These are phyloP conservation scores for Talaromyces amestolkiae DNA, from an alignment of 2,329 filamentous ascomycete species.

Conservation along the genomic window DNA sequence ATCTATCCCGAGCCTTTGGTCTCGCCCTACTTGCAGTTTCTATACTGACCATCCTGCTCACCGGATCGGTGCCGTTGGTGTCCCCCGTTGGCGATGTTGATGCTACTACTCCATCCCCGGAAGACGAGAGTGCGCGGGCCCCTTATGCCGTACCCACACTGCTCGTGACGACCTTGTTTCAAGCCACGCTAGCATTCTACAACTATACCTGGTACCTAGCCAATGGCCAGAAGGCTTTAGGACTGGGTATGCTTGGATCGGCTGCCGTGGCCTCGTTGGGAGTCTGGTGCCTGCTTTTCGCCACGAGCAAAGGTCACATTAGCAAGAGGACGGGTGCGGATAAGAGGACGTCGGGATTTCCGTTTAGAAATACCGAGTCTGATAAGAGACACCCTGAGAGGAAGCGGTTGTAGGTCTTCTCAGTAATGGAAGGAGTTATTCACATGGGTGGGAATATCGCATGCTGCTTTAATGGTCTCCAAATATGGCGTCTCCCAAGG, in stretches of 20 bases:
- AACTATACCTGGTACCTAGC: slow-evolving; percentile 66
- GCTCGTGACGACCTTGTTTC: slow-evolving; percentile 65
- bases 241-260: slow-evolving; percentile 59
- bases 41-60: slow-evolving; percentile 64
- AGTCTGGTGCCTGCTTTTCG: slow-evolving; percentile 63
- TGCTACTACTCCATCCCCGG: slow-evolving; percentile 29
- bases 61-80: slow-evolving; percentile 66
- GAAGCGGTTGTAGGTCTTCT: slow-evolving; percentile 23
- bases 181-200: slow-evolving; percentile 62
- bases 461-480: slow-evolving; percentile 9
- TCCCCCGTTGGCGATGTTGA: slow-evolving; percentile 45
- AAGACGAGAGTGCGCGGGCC: slow-evolving; percentile 49
- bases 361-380: slow-evolving; percentile 61
- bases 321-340: slow-evolving; percentile 64
- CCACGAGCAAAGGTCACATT: slow-evolving; percentile 55
- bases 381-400: slow-evolving; percentile 49
- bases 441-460: neutral
- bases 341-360: slow-evolving; percentile 64
- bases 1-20: slow-evolving; percentile 70
- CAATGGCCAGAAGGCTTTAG: slow-evolving; percentile 56
- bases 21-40: slow-evolving; percentile 65
- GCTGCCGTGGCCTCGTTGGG: slow-evolving; percentile 60
- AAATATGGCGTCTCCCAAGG: neutral
- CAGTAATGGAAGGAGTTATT: neutral
- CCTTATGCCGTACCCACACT: slow-evolving; percentile 66